These are phyloP conservation scores for Cordyceps fumosorosea DNA, from an alignment of 2,329 filamentous ascomycete species.

Conservation along the genomic window DNA sequence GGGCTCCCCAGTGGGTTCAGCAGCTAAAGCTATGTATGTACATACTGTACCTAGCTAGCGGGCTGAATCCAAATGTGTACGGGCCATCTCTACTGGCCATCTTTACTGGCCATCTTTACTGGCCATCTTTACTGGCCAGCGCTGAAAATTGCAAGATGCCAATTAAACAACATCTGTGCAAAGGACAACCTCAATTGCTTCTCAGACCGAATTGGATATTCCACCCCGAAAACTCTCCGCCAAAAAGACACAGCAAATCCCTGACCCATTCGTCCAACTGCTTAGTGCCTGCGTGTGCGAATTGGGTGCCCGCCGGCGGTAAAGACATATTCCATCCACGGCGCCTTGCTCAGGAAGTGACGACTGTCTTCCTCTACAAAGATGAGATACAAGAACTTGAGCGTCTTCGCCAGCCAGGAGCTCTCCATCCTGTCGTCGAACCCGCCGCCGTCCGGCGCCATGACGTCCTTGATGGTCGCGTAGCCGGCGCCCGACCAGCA, in stretches of 20 bases:
- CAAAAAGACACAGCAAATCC: too few relatives aligned
- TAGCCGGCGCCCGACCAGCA: slow-evolving; percentile 60
- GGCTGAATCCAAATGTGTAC: too few relatives aligned
- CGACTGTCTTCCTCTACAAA: slow-evolving; percentile 47
- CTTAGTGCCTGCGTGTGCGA: neutral
- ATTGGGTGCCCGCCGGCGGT: slow-evolving; percentile 44
- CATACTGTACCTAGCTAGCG: too few relatives aligned
- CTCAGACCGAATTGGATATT: too few relatives aligned
- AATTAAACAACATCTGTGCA: neutral
- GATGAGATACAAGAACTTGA: slow-evolving; percentile 78
- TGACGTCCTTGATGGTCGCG: slow-evolving; percentile 59
- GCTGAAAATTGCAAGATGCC: too few relatives aligned
- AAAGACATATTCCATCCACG: slow-evolving; percentile 36
- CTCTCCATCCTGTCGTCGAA: slow-evolving; percentile 71
- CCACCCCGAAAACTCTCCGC: too few relatives aligned
- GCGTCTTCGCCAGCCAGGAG: slow-evolving; percentile 79
- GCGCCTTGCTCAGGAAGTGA: slow-evolving; percentile 35
- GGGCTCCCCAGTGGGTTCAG: neutral
- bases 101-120: too few relatives aligned
- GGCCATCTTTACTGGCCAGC: too few relatives aligned
- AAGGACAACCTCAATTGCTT: neutral
- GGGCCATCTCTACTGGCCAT: too few relatives aligned
- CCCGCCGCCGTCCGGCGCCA: slow-evolving; percentile 50
- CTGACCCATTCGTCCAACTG: too few relatives aligned
- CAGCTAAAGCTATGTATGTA: too few relatives aligned